Evolutionary conservation across 2,329 filamentous ascomycete species (phyloP).

Genomic region (Alternaria incomplexa): DNA sequence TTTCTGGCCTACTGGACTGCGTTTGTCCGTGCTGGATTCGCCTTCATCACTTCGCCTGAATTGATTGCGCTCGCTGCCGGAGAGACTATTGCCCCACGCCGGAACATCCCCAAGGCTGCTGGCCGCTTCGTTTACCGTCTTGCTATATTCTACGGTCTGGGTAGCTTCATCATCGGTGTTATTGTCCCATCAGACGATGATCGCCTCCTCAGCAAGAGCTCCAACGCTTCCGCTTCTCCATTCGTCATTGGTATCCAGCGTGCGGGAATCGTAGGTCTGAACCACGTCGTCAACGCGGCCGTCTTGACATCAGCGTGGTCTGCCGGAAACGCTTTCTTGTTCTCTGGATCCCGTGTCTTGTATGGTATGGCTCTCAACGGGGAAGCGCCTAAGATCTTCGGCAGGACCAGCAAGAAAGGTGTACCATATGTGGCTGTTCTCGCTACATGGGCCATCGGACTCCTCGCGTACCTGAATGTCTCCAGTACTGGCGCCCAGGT

Average conservation of each 20-base stretch:
- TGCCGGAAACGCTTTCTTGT: slow-evolving; percentile 71
- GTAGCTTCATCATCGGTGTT: slow-evolving; percentile 65
- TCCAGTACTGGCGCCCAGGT: slow-evolving; percentile 54
- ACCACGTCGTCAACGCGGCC: slow-evolving; percentile 76
- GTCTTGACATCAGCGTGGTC: slow-evolving; percentile 77
- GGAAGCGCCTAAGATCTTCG: slow-evolving; percentile 60
- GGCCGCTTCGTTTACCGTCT: slow-evolving; percentile 61
- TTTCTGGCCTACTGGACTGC: slow-evolving; percentile 67
- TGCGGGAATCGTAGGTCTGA: slow-evolving; percentile 71
- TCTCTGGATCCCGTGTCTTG: slow-evolving; percentile 58
- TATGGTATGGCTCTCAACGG: slow-evolving; percentile 57
- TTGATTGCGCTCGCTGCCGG: slow-evolving; percentile 44
- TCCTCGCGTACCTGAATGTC: slow-evolving; percentile 58
- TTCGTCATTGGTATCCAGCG: slow-evolving; percentile 71
- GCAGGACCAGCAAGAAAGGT: slow-evolving; percentile 53
- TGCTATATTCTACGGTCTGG: slow-evolving; percentile 60
- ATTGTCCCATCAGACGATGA: slow-evolving; percentile 62
- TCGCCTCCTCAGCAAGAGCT: slow-evolving; percentile 48
- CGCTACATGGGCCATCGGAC: slow-evolving; percentile 50
- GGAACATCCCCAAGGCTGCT: slow-evolving; percentile 60
- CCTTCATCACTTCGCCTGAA: slow-evolving; percentile 49
- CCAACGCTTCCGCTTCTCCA: slow-evolving; percentile 44
- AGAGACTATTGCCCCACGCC: slow-evolving; percentile 43
- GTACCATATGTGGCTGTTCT: slow-evolving; percentile 50
- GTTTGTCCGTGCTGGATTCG: slow-evolving; percentile 59